phyloP scores from a whole-genome alignment of 148 eudicot species.

The Spergularia bocconei region DNA sequence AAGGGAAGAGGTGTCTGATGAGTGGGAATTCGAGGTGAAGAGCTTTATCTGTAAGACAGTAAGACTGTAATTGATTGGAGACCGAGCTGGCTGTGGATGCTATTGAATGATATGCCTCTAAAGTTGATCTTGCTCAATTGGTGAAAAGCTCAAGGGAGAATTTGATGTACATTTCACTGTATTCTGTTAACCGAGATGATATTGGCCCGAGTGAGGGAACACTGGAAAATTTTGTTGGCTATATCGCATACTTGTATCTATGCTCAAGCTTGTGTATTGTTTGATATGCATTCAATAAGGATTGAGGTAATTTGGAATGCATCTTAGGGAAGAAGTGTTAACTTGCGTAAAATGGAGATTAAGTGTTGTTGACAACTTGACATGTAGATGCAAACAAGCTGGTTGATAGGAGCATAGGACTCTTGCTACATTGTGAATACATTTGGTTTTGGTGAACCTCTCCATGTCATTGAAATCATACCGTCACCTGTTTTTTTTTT shows the following conservation, averaged over 20 bases:
- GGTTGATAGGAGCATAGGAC: not conserved
- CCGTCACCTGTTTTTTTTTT: too few relatives aligned
- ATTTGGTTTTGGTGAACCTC: not conserved
- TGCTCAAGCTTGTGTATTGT: not conserved
- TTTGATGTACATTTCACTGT: not conserved
- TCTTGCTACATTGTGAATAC: not conserved
- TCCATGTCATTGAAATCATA: too few relatives aligned
- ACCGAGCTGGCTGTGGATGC: not conserved
- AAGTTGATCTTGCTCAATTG: too few relatives aligned
- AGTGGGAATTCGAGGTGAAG: too few relatives aligned
- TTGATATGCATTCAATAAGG: not conserved
- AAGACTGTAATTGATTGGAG: not conserved
- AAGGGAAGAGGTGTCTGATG: too few relatives aligned
- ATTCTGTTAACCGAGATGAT: not conserved
- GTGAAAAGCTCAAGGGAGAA: not conserved
- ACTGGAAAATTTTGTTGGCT: not conserved
- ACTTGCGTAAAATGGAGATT: not conserved
- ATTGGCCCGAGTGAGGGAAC: not conserved
- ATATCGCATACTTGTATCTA: not conserved
- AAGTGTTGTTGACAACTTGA: not conserved
- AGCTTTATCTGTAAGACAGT: not conserved
- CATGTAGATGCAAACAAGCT: not conserved
- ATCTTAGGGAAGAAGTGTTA: not conserved
- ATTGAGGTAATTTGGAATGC: not conserved
- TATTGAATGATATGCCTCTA: not conserved